Evolutionary conservation across 768 basidiomycete genomes (phyloP), one percentile per base, ranked within the genome.

Genomic region (Suillus brevipes): DNA sequence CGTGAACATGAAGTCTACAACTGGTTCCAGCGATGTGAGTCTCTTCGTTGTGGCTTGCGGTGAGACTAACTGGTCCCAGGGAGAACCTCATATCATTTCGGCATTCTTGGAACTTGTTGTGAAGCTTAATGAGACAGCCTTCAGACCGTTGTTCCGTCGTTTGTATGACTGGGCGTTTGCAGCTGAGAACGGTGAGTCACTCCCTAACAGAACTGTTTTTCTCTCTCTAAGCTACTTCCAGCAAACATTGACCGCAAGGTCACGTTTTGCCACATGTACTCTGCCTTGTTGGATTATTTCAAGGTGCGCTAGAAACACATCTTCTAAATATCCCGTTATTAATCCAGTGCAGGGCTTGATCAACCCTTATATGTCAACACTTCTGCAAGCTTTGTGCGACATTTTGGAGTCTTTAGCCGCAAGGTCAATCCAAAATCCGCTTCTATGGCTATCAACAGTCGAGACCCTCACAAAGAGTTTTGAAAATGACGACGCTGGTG

Each of bases 141-240:
- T 99, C 87, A 85, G 88, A 67, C 95, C 97, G 1, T 79, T 98
- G 18, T 97, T 98, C 85, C 88, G 95, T 62, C 88, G 89, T 62
- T 76, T 96, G 64, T 95, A 93, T 71, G 97, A 99, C 73, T 99
- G 97, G 97, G 95, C 95, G 0, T 95, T 95, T 70, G 84, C 83
- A 1, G 80, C 81, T 64, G 84, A 83, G 36, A 71, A 72, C 31
- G 77, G 87, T 88, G 70, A 38, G 81, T 75, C 4, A 12, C 57
- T 40, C 23, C 25, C 9, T 6, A 14, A 28, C 23, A 1, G 16
- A 58, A 40, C 25, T 4, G 6, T 25, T 9, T 31, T 52, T 4
- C 64, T n/a, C 5, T 18, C 3, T 45, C 28, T 64, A 67, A 58
- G n/a, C 42, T 42, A 6, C 36, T 63, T 37, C 40, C 31, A 73